Base-by-base conservation (phyloP, 2,329 filamentous ascomycete genomes). In the Apiospora marii region DNA sequence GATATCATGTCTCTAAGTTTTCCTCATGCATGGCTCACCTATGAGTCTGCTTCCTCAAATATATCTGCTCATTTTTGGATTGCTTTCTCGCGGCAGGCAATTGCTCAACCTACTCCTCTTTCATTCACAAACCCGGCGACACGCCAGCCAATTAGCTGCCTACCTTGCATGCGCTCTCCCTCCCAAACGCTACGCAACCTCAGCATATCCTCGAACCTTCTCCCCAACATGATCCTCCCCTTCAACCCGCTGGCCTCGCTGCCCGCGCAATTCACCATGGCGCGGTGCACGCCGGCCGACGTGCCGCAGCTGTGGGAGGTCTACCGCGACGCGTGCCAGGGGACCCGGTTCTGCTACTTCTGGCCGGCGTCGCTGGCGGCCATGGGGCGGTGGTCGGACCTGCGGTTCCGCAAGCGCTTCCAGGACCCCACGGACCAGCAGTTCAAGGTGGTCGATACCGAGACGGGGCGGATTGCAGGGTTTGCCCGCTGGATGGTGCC, bases 401-500 rank as follows among this genome's bases (percentile, higher is more conserved):
- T 71, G 34, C 78, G 78, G 43, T 77, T 79, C 70, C 74, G 70
- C 7, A 72, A 71, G 1, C 76, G 77, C n/a, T 79, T 80, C 74
- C 43, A 68, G 48, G 77, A 81, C 72, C 72, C 75, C 22, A 10
- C 41, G 48, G 74, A 75, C 12, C 77, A 79, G 48, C 75, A 78
- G 69, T 79, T 79, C 75, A 80, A 80, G 69, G 74, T 81, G 48
- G 76, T 78, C 6, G 76, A 79, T 27, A 72, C 74, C 37, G 43
- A 70, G 13, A 72, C 73, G 1, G 68, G 48, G 34, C 75, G 73
- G 24, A 53, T 80, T 41, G 79, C 78, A 69, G 78, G 75, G 4
- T 79, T 74, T 72, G 74, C 77, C 1, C 78, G 78, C 51, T 80
- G 79, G 79, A 76, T 77, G 16, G 71, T 74, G 1, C 79, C 78